Base-by-base conservation (phyloP, 768 basidiomycete genomes). In the Tephrocybe sp. region DNA sequence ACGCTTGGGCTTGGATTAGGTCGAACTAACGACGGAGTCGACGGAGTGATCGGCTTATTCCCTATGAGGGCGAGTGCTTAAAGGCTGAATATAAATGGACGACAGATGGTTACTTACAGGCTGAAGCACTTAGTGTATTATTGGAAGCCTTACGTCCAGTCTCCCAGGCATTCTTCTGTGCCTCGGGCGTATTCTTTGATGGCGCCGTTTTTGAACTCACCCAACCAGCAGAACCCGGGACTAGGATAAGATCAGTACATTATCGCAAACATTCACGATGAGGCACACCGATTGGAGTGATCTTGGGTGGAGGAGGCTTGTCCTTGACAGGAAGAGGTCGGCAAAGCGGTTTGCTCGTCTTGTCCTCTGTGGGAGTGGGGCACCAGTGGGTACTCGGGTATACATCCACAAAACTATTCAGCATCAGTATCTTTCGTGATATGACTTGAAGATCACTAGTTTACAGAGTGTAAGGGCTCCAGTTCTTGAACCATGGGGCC, bases 311-410 rank as follows among this genome's bases (percentile, higher is more conserved):
- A 1, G 70, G 71, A 2, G 70, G 60, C 45, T 71, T 65, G 36
- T 61, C 48, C 10, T 61, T 57, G 15, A 58, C 58, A 32, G 78
- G 77, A 33, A 79, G 65, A 25, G 71, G 74, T 17, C 75, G 69
- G 57, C 77, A 80, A 28, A 79, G 64, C 15, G 64, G 56, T 49
- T 74, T 74, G 61, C 72, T 71, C 5, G 76, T 78, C 39, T 53
- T 63, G 59, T 78, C 74, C 61, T 78, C 76, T 4, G 53, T 48
- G 4, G 76, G 78, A 8, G 65, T 58, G 1, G 59, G 51, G 50
- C 78, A 79, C 70, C 73, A 76, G 18, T 58, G 47, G 0, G 76
- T 72, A 3, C 48, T 32, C 0, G 77, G 78, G 56, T 79, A 80
- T 2, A 74, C 75, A 24, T 64, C 55, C 11, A 53, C 48, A 47